Conservation (phyloP, 257 asterid species). For the Nicotiana undulata region DNA sequence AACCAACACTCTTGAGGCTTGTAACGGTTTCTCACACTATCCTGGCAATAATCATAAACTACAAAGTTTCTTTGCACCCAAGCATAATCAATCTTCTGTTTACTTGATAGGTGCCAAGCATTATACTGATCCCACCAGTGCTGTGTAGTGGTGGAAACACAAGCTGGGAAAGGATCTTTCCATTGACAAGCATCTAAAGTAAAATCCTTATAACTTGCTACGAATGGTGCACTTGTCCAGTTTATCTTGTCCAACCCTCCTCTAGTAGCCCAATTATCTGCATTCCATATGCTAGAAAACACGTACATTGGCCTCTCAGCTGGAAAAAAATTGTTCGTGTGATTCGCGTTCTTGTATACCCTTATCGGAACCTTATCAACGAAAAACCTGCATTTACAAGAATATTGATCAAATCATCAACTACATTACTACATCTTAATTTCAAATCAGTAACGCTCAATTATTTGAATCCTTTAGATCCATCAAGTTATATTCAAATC, state of each 20-base stretch:
- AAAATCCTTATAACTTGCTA: conserved; percentile 75
- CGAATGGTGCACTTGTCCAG: conserved; percentile 86
- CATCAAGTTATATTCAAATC: background rate
- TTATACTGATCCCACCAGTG: conserved; percentile 91
- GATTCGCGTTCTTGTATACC: conserved; percentile 82
- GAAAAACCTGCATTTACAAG: conserved; percentile 40
- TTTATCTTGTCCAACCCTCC: conserved; percentile 94
- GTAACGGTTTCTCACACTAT: conserved; percentile 39
- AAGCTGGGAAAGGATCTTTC: conserved; percentile 82
- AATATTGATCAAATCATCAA: background rate
- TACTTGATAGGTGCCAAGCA: conserved; percentile 66
- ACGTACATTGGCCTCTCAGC: conserved; percentile 76
- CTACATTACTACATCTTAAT: background rate
- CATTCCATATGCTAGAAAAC: conserved; percentile 96
- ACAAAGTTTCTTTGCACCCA: conserved; percentile 95
- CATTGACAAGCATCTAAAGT: conserved; percentile 73
- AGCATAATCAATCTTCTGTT: conserved; percentile 59
- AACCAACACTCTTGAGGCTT: conserved; percentile 87
- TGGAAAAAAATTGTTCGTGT: conserved; percentile 88
- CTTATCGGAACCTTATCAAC: conserved; percentile 76
- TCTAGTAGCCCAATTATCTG: conserved; percentile 96
- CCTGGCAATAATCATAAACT: conserved; percentile 78
- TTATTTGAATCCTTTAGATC: background rate
- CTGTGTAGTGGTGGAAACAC: conserved; percentile 71
- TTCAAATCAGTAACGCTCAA: background rate